Evolutionary conservation across 1,284 basidiomycete genomes (phyloP).

Genomic region (Trichosporon coremiiforme): DNA sequence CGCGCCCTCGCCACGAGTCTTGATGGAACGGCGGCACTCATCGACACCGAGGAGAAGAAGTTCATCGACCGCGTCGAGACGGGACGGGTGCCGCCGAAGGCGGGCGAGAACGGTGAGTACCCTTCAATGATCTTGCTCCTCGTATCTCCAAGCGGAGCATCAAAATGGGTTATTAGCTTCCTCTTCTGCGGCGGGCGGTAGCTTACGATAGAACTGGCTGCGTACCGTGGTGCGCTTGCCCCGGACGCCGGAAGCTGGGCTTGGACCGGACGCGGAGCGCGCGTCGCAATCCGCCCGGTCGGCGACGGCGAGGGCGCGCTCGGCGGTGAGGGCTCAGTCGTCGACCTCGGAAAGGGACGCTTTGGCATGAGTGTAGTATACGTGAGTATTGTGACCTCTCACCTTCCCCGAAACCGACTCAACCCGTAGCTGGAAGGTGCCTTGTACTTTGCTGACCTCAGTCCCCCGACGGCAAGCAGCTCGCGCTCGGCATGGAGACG

Average conservation of each 20-base stretch:
- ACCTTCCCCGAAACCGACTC: too few relatives aligned
- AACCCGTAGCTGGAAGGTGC: too few relatives aligned
- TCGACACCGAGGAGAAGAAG: conserved; percentile 66
- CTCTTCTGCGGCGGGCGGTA: too few relatives aligned
- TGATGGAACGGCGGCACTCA: conserved; percentile 73
- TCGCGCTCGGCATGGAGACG: conserved; percentile 75
- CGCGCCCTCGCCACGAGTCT: conserved; percentile 75
- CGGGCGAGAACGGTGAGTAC: conserved; percentile 69
- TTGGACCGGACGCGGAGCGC: conserved; percentile 73
- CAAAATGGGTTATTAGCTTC: too few relatives aligned
- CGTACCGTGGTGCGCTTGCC: conserved; percentile 78
- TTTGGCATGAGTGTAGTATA: conserved; percentile 78
- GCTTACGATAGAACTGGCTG: conserved; percentile 56
- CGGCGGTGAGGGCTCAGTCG: conserved; percentile 57
- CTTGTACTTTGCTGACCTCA: too few relatives aligned
- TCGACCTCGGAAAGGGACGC: conserved; percentile 72
- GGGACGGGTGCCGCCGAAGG: conserved; percentile 62
- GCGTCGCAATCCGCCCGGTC: conserved; percentile 58
- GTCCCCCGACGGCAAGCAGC: conserved; percentile 78
- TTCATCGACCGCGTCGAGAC: conserved; percentile 70
- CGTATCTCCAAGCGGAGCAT: too few relatives aligned
- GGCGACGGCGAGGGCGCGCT: conserved; percentile 59
- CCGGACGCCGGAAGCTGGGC: conserved; percentile 73
- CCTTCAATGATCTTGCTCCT: background rate
- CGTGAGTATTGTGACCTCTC: conserved; percentile 60